Evolutionary conservation across 345 rosid genomes (phyloP).

Genomic region (Gossypium bickii): DNA sequence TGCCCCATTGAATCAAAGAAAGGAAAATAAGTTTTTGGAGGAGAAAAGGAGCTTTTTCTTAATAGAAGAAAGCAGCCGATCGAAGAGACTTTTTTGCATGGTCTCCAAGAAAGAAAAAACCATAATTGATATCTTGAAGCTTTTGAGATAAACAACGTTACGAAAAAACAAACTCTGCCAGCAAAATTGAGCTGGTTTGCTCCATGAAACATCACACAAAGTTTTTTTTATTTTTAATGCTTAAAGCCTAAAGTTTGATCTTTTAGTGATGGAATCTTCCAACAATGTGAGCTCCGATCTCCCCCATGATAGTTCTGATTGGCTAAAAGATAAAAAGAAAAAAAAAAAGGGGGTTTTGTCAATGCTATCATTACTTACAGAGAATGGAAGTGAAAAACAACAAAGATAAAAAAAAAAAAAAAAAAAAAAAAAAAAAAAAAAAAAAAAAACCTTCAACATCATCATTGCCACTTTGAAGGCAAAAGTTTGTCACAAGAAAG

Average conservation of each 20-base stretch:
- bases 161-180: constrained; percentile 14
- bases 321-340: constrained; percentile 32
- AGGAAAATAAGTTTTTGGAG: background rate
- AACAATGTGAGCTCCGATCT: constrained; percentile 23
- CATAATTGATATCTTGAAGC: constrained; percentile 46
- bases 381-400: constrained; percentile 19
- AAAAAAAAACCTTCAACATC: background rate
- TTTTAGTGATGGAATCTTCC: constrained; percentile 42
- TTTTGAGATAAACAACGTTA: constrained; percentile 32
- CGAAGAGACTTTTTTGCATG: constrained; percentile 57
- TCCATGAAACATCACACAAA: constrained; percentile 23
- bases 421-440: too few relatives aligned
- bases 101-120: constrained; percentile 49
- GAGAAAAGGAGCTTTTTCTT: constrained; percentile 26
- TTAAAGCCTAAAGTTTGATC: constrained; percentile 10
- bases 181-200: constrained; percentile 38
- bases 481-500: constrained; percentile 36
- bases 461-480: constrained; percentile 32
- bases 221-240: constrained; percentile 21
- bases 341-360: constrained; percentile 26
- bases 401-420: background rate
- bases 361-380: constrained; percentile 35
- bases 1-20: constrained; percentile 6
- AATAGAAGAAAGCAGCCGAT: constrained; percentile 28
- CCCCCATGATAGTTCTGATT: constrained; percentile 24